These are phyloP conservation scores for Forsythia suspensa DNA, from an alignment of 257 asterid genomes.

Conservation along the genomic window DNA sequence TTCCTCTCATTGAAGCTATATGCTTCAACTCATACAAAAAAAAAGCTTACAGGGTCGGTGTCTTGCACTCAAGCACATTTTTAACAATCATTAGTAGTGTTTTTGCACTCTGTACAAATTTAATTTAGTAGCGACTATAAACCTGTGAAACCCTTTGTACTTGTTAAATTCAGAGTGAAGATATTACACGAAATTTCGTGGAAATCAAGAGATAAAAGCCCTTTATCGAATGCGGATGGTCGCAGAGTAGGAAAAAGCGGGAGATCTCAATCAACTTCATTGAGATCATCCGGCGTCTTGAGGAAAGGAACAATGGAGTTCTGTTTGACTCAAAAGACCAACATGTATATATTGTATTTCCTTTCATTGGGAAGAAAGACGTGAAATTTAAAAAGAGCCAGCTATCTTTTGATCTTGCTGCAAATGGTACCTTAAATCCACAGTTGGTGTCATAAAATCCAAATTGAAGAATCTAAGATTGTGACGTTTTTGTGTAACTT, in stretches of 20 bases:
- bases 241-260: slow-evolving; percentile 25
- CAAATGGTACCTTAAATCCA: too few species aligned
- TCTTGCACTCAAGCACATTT: neutral
- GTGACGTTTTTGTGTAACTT: too few species aligned
- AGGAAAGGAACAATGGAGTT: too few species aligned
- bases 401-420: too few species aligned
- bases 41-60: neutral
- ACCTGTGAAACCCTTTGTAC: neutral
- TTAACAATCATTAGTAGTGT: neutral
- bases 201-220: slow-evolving; percentile 38
- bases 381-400: too few species aligned
- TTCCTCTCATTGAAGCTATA: neutral
- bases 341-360: too few species aligned
- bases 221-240: slow-evolving; percentile 43
- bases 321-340: too few species aligned
- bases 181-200: slow-evolving; percentile 30
- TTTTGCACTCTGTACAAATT: neutral
- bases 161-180: slow-evolving; percentile 32
- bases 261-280: too few species aligned
- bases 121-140: neutral
- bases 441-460: too few species aligned
- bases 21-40: neutral
- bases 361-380: too few species aligned
- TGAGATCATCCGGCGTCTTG: too few species aligned
- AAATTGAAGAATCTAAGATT: too few species aligned